Evolutionary conservation across 192 early-diverging fungal genomes (phyloP), one percentile per base, ranked within the genome.

Genomic region (Dissophora ornata): DNA sequence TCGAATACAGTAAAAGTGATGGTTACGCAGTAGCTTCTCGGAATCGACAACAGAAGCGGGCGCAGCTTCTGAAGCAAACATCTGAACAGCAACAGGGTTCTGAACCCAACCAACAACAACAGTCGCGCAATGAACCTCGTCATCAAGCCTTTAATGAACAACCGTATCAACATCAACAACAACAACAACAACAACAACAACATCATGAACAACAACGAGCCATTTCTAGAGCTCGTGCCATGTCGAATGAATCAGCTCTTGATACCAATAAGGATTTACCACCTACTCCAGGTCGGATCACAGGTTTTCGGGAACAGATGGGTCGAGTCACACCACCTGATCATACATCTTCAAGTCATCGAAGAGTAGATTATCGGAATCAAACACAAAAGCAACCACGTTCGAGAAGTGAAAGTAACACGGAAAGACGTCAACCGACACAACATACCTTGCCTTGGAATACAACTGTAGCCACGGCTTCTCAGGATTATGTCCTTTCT

Each of bases 1-100:
- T 71, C 16, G 69, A 62, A 16, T 62, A 71, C 53, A 71, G 69
- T 15, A 71, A 62, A 32, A 71, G 69, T 26, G 69, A 71, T 0
- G 69, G 69, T 21, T 49, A 71, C 33, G 18, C 32, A 1, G 32
- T 44, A 7, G 12, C 53, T 24, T 44, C 60, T 2, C 42, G 69
- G 10, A 46, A 57, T 18, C 51, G 52, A 18, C 69, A 62, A 29
- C 59, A 55, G 34, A 71, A 50, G 32, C 69, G 38, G 22, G 22
- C 29, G 8, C 69, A 63, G 28, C 55, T 28, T 13, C 62, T 45
- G n/a, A 24, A 38, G 5, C 52, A 41, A 19, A 7, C 10, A 54
- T n/a, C 33, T n/a, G 54, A 53, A 13, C 38, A 51, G 11, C 41
- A 65, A n/a, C 12, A 57, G 32, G 36, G 13, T 6, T 6, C 6